Conservation (phyloP, 208 protist species). For the Angomonas deanei region DNA sequence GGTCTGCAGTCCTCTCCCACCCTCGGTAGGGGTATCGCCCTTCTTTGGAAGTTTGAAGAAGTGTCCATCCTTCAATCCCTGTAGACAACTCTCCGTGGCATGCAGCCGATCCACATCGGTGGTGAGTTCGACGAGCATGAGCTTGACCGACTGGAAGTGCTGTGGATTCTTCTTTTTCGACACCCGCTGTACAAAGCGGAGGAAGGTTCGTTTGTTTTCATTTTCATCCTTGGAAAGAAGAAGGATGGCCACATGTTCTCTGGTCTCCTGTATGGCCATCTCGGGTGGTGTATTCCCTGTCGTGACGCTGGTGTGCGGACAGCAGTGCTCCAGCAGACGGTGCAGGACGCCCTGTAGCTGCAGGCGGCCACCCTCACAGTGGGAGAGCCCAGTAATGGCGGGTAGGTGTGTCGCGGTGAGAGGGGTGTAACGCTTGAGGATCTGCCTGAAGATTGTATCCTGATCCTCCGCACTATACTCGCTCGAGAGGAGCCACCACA, state of each 20-base stretch:
- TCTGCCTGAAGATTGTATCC: no score
- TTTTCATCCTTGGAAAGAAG: neutral
- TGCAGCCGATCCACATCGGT: no score
- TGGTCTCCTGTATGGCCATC: no score
- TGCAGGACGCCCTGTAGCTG: neutral
- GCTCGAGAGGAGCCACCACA: slow-evolving; percentile 2
- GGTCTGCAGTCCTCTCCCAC: no score
- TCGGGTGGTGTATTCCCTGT: no score
- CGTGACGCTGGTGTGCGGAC: no score
- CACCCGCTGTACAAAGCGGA: no score
- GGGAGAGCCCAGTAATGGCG: neutral
- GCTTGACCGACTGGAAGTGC: no score
- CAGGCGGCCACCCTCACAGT: neutral
- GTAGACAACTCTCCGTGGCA: neutral
- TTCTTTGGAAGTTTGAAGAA: neutral
- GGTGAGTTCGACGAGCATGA: no score
- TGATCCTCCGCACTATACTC: neutral
- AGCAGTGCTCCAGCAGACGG: neutral
- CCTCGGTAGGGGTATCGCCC: no score
- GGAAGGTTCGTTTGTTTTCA: neutral
- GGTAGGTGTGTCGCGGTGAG: neutral
- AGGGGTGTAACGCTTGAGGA: neutral
- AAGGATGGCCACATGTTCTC: neutral
- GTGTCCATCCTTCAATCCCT: neutral
- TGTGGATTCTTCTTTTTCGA: no score